phyloP scores from a whole-genome alignment of 106 monocot species.

The Allium cepa region DNA sequence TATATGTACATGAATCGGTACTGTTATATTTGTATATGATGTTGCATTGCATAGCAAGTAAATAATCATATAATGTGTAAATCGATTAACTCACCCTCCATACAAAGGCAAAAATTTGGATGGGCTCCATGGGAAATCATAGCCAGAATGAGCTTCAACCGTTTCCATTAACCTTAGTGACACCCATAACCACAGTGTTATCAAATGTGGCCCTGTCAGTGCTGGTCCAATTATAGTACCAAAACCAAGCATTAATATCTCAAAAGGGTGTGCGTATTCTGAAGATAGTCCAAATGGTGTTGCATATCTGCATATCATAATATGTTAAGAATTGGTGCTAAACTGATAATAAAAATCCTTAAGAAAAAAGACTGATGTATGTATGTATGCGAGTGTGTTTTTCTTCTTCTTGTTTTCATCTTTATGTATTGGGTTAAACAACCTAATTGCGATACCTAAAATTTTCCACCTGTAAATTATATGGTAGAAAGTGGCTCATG shows the following conservation, averaged over 20 bases:
- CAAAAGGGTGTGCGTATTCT: constrained; percentile 88
- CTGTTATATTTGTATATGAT: no score
- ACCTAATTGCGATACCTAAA: no score
- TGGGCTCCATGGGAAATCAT: constrained; percentile 90
- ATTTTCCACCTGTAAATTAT: no score
- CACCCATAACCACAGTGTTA: constrained; percentile 94
- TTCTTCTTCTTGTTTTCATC: no score
- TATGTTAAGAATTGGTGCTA: background rate
- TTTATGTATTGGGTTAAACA: no score
- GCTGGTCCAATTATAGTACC: constrained; percentile 83
- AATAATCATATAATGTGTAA: constrained; percentile 4
- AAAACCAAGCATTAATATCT: constrained; percentile 86
- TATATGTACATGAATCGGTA: constrained; percentile 11
- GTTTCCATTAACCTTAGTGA: constrained; percentile 80
- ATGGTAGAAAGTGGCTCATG: no score
- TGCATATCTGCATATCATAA: constrained; percentile 25
- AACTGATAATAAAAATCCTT: background rate
- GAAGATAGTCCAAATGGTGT: constrained; percentile 92
- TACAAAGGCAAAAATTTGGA: constrained; percentile 88
- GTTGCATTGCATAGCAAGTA: no score
- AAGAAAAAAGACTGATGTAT: background rate
- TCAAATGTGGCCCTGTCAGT: constrained; percentile 73
- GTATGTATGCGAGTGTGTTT: no score
- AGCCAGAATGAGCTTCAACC: constrained; percentile 86
- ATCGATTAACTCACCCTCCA: constrained; percentile 57